Evolutionary conservation across 306 rosid genomes (phyloP).

Genomic region (Medicago ruthenica): DNA sequence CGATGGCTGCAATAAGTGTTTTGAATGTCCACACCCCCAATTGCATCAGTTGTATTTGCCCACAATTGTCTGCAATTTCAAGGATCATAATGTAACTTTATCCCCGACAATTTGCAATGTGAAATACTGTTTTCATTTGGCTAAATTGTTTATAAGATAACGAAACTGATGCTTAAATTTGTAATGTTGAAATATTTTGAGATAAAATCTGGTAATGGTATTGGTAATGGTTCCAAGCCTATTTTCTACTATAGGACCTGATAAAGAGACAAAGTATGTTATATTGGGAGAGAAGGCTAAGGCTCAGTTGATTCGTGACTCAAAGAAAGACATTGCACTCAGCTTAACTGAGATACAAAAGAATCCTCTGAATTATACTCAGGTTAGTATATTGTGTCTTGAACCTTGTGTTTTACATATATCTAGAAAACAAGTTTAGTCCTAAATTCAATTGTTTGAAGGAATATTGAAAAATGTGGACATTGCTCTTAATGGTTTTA

Average conservation of each 20-base stretch:
- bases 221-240: background rate
- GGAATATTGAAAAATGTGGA: constrained; percentile 18
- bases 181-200: constrained; percentile 8
- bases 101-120: background rate
- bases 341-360: constrained; percentile 85
- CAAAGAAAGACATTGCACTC: constrained; percentile 70
- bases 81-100: background rate
- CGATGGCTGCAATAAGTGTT: constrained; percentile 4
- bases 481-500: background rate
- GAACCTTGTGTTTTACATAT: background rate
- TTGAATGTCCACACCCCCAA: background rate
- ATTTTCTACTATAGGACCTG: constrained; percentile 66
- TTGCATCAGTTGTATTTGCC: background rate
- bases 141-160: background rate
- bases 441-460: constrained; percentile 5
- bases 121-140: background rate
- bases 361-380: constrained; percentile 85
- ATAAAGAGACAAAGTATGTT: constrained; percentile 77
- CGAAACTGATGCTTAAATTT: background rate
- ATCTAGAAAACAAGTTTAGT: background rate
- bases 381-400: constrained; percentile 57
- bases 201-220: constrained; percentile 3
- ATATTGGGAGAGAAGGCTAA: constrained; percentile 96
- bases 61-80: background rate
- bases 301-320: constrained; percentile 90